Conservation (phyloP, 345 rosid species). For the Gossypioides kirkii region DNA sequence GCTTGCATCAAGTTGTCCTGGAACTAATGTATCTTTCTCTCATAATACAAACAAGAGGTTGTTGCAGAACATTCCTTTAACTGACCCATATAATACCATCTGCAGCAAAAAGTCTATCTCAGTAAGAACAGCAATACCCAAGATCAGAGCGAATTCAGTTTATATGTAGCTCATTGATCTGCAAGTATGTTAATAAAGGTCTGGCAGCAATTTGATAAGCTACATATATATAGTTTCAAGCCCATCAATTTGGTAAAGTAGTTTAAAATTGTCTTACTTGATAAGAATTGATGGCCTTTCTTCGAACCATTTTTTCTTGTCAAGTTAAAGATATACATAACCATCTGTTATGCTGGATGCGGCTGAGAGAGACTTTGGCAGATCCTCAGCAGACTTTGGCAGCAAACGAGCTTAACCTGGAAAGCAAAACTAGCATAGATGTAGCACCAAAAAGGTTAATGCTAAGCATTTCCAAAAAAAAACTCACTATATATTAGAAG, state of each 20-base stretch:
- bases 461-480: not conserved
- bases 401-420: not conserved
- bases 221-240: not conserved
- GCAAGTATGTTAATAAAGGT: not conserved
- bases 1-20: too few relatives aligned
- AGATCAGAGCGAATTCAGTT: not conserved
- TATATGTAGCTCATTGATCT: not conserved
- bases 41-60: not conserved
- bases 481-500: not conserved
- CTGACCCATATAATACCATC: not conserved
- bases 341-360: not conserved
- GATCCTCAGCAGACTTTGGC: slow-evolving; percentile 65
- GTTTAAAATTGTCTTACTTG: not conserved
- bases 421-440: not conserved
- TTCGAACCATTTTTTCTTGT: not conserved
- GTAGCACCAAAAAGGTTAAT: not conserved
- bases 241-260: too few relatives aligned
- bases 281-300: not conserved
- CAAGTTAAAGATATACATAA: not conserved
- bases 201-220: not conserved
- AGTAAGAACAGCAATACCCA: not conserved
- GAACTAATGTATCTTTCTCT: too few relatives aligned
- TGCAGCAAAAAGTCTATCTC: not conserved
- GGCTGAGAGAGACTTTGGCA: slow-evolving; percentile 61
- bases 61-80: slow-evolving; percentile 47